These are phyloP conservation scores for Meira nashicola DNA, from an alignment of 1,284 basidiomycete genomes.

Conservation along the genomic window DNA sequence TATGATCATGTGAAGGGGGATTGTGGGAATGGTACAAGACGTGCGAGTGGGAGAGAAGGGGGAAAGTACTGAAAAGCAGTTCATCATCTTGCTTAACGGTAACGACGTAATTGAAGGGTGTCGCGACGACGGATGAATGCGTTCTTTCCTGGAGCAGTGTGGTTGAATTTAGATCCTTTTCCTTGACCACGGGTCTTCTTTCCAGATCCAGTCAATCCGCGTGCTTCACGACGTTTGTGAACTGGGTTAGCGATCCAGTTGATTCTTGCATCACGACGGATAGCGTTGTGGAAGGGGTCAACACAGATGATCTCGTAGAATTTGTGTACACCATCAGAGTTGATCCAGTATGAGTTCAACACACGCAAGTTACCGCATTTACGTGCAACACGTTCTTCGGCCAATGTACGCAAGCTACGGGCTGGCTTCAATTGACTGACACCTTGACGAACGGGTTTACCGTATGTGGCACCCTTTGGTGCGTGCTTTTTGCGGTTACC, in stretches of 20 bases:
- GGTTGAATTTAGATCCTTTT: slow-evolving; percentile 93
- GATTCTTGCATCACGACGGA: slow-evolving; percentile 88
- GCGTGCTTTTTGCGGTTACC: slow-evolving; percentile 99
- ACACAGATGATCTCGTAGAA: slow-evolving; percentile 99
- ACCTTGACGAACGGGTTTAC: slow-evolving; percentile 99
- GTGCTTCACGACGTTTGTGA: slow-evolving; percentile 96
- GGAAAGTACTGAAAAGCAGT: not conserved
- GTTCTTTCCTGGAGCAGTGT: slow-evolving; percentile 66
- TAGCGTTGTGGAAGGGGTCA: slow-evolving; percentile 86
- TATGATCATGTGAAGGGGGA: too few relatives aligned
- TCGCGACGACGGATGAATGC: slow-evolving; percentile 90
- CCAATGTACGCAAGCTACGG: slow-evolving; percentile 83
- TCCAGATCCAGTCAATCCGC: slow-evolving; percentile 92
- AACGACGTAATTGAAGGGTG: slow-evolving; percentile 85
- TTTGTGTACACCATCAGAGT: slow-evolving; percentile 98
- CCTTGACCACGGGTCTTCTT: slow-evolving; percentile 71
- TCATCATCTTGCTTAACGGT: slow-evolving; percentile 67
- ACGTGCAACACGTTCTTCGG: slow-evolving; percentile 96
- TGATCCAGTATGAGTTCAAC: slow-evolving; percentile 93
- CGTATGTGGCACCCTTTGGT: slow-evolving; percentile 96
- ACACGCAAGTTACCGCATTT: slow-evolving; percentile 95
- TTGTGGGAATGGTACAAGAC: too few relatives aligned
- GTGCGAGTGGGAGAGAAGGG: too few relatives aligned
- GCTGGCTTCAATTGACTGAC: slow-evolving; percentile 99
- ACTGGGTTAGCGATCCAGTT: slow-evolving; percentile 99